A percentile compares a stretch with the other conserved stretches of the same genome.
These are phyloP conservation scores for Geranomyces michiganensis DNA, from an alignment of 192 early-diverging fungal species.

Conservation along the genomic window DNA sequence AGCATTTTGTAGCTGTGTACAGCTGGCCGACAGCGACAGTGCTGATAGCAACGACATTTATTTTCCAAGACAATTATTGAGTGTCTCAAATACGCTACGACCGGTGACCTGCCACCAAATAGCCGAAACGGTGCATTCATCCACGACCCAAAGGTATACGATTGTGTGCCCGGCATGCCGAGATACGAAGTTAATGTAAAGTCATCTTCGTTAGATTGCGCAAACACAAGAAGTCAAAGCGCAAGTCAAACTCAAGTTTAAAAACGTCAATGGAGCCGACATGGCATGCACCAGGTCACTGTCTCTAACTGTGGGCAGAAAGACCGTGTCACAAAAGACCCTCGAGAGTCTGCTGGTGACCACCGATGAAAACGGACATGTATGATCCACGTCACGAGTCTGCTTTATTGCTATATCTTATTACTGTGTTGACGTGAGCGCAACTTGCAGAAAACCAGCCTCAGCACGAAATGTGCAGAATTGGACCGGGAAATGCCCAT, in stretches of 20 bases:
- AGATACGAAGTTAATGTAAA: too few relatives aligned
- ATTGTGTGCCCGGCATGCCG: too few relatives aligned
- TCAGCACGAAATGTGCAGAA: conserved; percentile 83
- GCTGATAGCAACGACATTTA: neutral
- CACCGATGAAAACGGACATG: conserved; percentile 28
- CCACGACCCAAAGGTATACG: conserved; percentile 83
- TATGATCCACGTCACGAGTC: conserved; percentile 9
- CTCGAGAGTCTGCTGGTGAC: conserved; percentile 69
- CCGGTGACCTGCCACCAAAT: conserved; percentile 88
- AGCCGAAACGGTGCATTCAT: conserved; percentile 88
- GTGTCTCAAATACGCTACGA: conserved; percentile 92
- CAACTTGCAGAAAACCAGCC: conserved; percentile 54
- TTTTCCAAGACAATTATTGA: conserved; percentile 91
- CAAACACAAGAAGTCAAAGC: conserved; percentile 83
- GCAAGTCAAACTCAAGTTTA: conserved; percentile 87
- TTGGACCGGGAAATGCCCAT: conserved; percentile 81
- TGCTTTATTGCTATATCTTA: neutral
- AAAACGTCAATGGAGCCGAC: conserved; percentile 70
- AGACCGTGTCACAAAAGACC: conserved; percentile 64
- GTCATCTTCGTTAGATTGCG: conserved; percentile 54
- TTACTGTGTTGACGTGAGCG: too few relatives aligned
- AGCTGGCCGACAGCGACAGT: neutral
- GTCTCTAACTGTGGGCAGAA: conserved; percentile 70
- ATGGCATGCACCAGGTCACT: conserved; percentile 81
- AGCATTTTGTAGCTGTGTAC: neutral